Evolutionary conservation across 2,329 filamentous ascomycete species (phyloP).

Genomic region (Aspergillus caelatus): DNA sequence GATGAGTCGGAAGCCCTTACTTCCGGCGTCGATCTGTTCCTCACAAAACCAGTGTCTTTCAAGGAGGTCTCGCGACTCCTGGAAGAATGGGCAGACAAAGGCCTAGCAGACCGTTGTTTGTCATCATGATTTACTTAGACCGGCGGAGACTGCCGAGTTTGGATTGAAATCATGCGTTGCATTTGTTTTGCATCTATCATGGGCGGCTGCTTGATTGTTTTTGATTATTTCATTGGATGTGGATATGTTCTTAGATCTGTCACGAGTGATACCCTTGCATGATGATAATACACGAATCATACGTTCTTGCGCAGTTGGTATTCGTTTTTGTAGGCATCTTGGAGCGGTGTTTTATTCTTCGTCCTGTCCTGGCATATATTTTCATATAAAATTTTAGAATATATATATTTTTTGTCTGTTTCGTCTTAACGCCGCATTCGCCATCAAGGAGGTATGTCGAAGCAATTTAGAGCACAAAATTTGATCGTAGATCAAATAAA

Average conservation of each 20-base stretch:
- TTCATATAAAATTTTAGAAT: not conserved
- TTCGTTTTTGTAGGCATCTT: not conserved
- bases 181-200: conserved; percentile 12
- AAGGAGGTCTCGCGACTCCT: conserved; percentile 46
- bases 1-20: conserved; percentile 48
- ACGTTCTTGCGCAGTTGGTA: not conserved
- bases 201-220: not conserved
- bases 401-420: not conserved
- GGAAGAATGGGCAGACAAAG: conserved; percentile 33
- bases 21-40: conserved; percentile 49
- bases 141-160: not conserved
- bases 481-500: no score
- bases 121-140: not conserved
- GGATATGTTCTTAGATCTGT: not conserved
- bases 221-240: not conserved
- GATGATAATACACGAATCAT: conserved; percentile 6
- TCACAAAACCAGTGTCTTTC: conserved; percentile 52
- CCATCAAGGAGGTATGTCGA: no score
- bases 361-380: not conserved
- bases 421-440: no score
- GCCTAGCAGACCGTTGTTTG: conserved; percentile 1
- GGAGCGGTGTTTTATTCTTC: not conserved
- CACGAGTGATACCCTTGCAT: conserved; percentile 23
- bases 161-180: conserved; percentile 15
- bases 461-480: no score